These are phyloP conservation scores for Rutstroemia sp. DNA, from an alignment of 2,329 filamentous ascomycete species.

Conservation along the genomic window DNA sequence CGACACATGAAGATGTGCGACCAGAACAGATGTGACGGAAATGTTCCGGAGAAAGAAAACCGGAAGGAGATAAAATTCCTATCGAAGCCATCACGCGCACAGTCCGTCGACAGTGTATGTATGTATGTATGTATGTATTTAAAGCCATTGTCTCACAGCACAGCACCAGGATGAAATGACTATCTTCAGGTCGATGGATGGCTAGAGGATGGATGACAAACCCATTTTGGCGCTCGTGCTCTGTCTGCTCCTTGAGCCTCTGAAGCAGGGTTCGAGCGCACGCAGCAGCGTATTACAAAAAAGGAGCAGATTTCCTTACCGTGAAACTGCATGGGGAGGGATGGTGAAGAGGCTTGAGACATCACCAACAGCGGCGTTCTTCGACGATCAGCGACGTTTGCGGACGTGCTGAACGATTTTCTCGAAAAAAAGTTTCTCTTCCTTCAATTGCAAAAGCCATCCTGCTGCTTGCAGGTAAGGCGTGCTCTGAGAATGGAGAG, in stretches of 20 bases:
- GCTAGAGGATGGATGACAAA: too few species aligned
- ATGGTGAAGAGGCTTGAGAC: constrained; percentile 1
- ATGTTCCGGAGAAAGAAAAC: not conserved
- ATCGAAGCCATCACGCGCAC: not conserved
- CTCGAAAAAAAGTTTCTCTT: not conserved
- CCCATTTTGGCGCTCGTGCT: too few species aligned
- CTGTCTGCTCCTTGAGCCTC: too few species aligned
- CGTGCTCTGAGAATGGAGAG: not conserved
- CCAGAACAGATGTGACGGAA: not conserved
- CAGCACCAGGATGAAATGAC: too few species aligned
- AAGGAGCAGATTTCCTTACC: not conserved
- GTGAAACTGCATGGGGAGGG: constrained; percentile 5
- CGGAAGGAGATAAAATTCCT: not conserved
- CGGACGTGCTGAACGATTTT: not conserved
- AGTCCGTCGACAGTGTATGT: not conserved
- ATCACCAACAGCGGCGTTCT: not conserved
- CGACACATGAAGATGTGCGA: not conserved
- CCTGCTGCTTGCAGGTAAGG: not conserved
- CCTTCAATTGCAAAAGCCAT: not conserved
- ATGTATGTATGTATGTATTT: not conserved
- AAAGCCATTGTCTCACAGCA: not conserved
- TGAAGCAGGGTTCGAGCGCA: not conserved
- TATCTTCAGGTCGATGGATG: not conserved
- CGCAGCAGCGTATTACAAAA: not conserved
- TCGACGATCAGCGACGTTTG: constrained; percentile 1